These are phyloP conservation scores for Scutellaria baicalensis DNA, from an alignment of 257 asterid species.

Conservation along the genomic window DNA sequence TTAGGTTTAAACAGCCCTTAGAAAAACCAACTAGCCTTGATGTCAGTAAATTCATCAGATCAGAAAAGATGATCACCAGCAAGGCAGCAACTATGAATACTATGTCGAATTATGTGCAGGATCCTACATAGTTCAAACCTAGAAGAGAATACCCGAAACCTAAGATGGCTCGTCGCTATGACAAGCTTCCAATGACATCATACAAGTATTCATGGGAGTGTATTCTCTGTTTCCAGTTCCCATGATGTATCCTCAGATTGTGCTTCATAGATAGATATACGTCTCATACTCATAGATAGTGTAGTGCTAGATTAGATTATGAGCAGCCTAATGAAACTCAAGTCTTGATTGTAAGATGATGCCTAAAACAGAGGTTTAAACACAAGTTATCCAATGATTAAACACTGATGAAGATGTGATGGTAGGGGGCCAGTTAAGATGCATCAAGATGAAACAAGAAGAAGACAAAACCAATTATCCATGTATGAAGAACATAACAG, in stretches of 20 bases:
- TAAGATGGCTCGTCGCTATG: constrained; percentile 10
- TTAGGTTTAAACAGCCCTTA: constrained; percentile 52
- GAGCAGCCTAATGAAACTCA: no score
- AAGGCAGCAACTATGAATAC: no score
- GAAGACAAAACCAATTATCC: background rate
- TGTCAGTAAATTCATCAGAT: constrained; percentile 40
- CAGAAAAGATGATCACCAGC: no score
- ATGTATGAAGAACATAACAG: background rate
- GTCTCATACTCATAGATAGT: no score
- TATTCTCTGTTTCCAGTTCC: background rate
- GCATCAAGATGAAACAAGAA: background rate
- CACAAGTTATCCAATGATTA: background rate
- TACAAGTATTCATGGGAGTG: background rate
- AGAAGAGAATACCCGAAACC: background rate
- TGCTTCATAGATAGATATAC: no score
- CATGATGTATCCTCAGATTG: no score
- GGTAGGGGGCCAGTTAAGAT: background rate
- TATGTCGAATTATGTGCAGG: no score
- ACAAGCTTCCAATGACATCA: constrained; percentile 8
- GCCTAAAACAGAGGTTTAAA: background rate
- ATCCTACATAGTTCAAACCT: constrained; percentile 2
- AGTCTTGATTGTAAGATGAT: background rate
- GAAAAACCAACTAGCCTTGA: constrained; percentile 20
- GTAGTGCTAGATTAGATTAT: no score
- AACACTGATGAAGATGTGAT: background rate